Evolutionary conservation across 2,329 filamentous ascomycete genomes (phyloP).

Genomic region (Exophiala aquamarina): DNA sequence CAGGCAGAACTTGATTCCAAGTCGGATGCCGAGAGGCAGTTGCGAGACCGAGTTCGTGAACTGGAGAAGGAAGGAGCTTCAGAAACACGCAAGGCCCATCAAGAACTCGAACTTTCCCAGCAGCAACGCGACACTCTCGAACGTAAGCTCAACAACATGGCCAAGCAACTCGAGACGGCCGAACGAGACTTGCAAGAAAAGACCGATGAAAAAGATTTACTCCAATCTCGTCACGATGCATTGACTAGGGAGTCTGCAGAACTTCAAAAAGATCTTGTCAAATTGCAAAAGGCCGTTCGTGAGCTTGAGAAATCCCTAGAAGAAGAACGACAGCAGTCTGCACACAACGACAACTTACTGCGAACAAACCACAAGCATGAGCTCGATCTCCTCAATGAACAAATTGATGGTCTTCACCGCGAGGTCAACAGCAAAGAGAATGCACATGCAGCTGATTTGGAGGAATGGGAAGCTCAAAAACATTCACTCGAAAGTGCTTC

Average conservation of each 20-base stretch:
- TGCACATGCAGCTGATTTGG: slow-evolving; percentile 68
- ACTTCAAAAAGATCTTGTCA: slow-evolving; percentile 64
- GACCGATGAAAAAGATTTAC: slow-evolving; percentile 64
- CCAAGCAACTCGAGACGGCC: slow-evolving; percentile 50
- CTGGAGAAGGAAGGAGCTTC: slow-evolving; percentile 40
- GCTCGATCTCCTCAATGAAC: slow-evolving; percentile 54
- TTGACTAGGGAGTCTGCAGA: slow-evolving; percentile 64
- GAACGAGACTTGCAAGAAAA: slow-evolving; percentile 61
- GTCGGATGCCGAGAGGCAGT: slow-evolving; percentile 37
- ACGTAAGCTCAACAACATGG: slow-evolving; percentile 41
- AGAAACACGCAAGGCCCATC: slow-evolving; percentile 39
- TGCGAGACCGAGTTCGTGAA: slow-evolving; percentile 44
- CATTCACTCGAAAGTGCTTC: slow-evolving; percentile 66
- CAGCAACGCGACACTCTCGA: slow-evolving; percentile 48
- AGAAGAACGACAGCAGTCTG: slow-evolving; percentile 57
- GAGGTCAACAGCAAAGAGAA: slow-evolving; percentile 70
- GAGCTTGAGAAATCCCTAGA: slow-evolving; percentile 52
- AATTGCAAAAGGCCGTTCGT: slow-evolving; percentile 42
- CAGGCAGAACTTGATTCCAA: slow-evolving; percentile 47
- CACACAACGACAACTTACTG: slow-evolving; percentile 62
- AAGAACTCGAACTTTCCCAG: slow-evolving; percentile 44
- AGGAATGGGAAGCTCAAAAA: slow-evolving; percentile 70
- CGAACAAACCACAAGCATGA: slow-evolving; percentile 55
- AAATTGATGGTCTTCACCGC: slow-evolving; percentile 62
- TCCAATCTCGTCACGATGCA: slow-evolving; percentile 68